Percentiles rank a stretch among this genome's conserved stretches.
These are phyloP conservation scores for Cinnamomum micranthum DNA, from an alignment of 164 flowering plant species.

Conservation along the genomic window DNA sequence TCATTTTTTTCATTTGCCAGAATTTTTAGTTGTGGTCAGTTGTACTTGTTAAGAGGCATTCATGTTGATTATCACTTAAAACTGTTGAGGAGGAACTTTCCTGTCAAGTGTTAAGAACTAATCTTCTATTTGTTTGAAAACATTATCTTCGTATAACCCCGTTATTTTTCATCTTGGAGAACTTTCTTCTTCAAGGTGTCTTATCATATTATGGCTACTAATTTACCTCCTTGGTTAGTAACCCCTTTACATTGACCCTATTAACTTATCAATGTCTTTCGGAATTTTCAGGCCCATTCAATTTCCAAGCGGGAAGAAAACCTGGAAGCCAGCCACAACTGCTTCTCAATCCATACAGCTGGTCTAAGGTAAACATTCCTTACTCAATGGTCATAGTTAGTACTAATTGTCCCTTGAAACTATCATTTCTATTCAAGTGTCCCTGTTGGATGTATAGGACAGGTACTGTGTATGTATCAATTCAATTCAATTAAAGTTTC, in stretches of 20 bases:
- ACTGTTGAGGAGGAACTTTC: background rate
- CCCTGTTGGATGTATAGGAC: background rate
- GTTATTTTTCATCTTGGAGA: background rate
- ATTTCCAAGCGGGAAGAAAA: constrained; percentile 49
- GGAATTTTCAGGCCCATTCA: constrained; percentile 74
- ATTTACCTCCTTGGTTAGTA: background rate
- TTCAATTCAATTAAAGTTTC: too few species aligned
- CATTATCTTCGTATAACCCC: background rate
- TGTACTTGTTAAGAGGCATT: background rate
- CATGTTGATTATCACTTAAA: background rate
- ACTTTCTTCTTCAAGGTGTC: background rate
- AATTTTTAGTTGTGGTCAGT: background rate
- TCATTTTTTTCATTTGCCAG: background rate
- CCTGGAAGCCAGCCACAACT: constrained; percentile 47
- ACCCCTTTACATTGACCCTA: background rate
- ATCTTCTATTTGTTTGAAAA: too few species aligned
- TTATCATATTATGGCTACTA: background rate
- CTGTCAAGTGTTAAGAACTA: background rate
- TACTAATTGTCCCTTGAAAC: background rate
- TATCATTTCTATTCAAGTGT: background rate
- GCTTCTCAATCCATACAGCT: constrained; percentile 81
- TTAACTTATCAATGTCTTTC: background rate
- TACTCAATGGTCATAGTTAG: background rate
- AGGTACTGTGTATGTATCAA: background rate
- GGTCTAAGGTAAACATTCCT: constrained; percentile 70